Evolutionary conservation across 352 stramenopile genomes (phyloP), one percentile per base, ranked within the genome.

Genomic region (Phytophthora tentaculata): DNA sequence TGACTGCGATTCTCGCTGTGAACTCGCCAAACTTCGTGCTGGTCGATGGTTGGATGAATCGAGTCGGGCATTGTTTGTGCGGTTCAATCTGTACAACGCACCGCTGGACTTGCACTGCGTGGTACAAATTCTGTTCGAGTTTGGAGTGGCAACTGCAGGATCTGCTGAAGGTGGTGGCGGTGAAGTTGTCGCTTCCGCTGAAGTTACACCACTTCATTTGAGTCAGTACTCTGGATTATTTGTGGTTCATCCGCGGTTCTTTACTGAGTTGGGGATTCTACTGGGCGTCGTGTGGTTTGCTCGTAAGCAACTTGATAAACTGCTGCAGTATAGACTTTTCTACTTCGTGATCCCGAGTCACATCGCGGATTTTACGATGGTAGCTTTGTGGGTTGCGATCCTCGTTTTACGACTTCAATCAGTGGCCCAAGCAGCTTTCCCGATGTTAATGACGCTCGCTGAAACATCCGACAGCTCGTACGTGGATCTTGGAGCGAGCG

Each of bases 61-160:
- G 1, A 81, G 62, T 24, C 69, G 83, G 9, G 73, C 79, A 28
- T 59, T 92, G 14, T 80, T 90, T 49, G 67, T 81, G 14, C 70
- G 81, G 44, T 92, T 90, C 61, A 94, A 89, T 39, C 39, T 91
- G 20, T 91, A 89, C 77, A 91, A 88, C 19, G 58, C 73, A 9
- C 80, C 77, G 3, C 41, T 79, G 7, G 82, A 83, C 9, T 67
- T 83, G 29, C 80, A 90, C 60, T 81, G 69, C 23, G 66, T 73
- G 2, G 73, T 89, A 4, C 72, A 72, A 10, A 57, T 94, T 1
- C 55, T 88, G 12, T 90, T 91, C 24, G 81, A 91, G 60, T 83
- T 94, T 47, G 66, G 69, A 16, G 39, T 76, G 7, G 76, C 69
- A 0, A 60, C 55, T 28, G 45, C 67, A 26, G 61, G 67, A 9